Conservation (phyloP, 345 rosid genomes). For the Gossypioides kirkii region DNA sequence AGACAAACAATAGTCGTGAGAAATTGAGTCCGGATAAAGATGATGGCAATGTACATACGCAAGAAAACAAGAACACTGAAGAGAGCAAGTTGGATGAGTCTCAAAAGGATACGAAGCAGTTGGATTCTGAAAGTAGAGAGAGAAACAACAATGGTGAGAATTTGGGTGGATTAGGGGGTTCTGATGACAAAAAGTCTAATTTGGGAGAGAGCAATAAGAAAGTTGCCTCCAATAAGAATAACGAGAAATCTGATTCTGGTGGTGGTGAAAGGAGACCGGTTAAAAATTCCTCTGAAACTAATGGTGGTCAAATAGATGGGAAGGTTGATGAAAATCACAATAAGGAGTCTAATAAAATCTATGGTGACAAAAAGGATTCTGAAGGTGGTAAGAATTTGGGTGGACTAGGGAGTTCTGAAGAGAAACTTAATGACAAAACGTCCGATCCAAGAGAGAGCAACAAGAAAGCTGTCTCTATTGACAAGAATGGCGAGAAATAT, state of each 20-base stretch:
- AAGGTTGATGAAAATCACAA: constrained; percentile 34
- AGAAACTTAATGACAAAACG: constrained; percentile 21
- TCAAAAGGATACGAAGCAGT: constrained; percentile 30
- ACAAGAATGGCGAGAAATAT: constrained; percentile 24
- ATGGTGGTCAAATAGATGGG: constrained; percentile 37
- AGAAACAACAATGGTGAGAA: constrained; percentile 35
- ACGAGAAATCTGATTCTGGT: constrained; percentile 28
- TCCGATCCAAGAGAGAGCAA: constrained; percentile 29
- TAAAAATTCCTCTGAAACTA: constrained; percentile 24
- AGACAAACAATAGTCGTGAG: constrained; percentile 26
- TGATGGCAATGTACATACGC: constrained; percentile 23
- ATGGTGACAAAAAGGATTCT: constrained; percentile 18
- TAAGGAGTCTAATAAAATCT: constrained; percentile 31
- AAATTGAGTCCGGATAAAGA: constrained; percentile 23
- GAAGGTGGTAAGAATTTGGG: constrained; percentile 26
- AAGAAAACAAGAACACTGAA: constrained; percentile 32
- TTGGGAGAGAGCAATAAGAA: constrained; percentile 30
- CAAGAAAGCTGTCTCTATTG: constrained; percentile 26
- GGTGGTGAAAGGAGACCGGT: constrained; percentile 27
- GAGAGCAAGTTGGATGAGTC: constrained; percentile 24
- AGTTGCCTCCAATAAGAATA: constrained; percentile 26
- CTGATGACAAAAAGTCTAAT: constrained; percentile 31
- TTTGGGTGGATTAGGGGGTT: constrained; percentile 36
- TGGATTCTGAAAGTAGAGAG: constrained; percentile 21
- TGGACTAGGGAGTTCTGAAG: constrained; percentile 35